A percentile compares a stretch with the other conserved stretches of the same genome.
Conservation (phyloP, 2,329 filamentous ascomycete genomes). For the Macrophomina tecta region DNA sequence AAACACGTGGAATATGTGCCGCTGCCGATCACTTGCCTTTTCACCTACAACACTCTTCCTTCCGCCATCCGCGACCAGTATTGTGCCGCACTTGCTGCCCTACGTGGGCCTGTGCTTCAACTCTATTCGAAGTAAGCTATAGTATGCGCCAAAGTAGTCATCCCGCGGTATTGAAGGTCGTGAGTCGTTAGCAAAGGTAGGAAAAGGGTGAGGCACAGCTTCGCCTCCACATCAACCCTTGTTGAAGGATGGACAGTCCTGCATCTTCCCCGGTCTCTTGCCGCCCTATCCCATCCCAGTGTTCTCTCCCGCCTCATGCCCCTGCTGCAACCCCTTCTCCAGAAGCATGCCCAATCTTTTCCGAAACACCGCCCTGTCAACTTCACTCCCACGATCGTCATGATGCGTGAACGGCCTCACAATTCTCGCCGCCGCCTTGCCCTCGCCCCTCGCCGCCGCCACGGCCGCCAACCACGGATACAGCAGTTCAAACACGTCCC, state of each 20-base stretch:
- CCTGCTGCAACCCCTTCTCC: not conserved
- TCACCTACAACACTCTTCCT: not conserved
- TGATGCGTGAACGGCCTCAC: constrained; percentile 12
- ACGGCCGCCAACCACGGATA: constrained; percentile 11
- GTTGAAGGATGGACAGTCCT: not conserved
- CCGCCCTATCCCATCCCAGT: not conserved
- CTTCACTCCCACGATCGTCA: not conserved
- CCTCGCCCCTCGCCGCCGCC: not conserved
- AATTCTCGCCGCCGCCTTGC: constrained; percentile 1
- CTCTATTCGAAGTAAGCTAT: not conserved
- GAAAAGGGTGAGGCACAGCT: not conserved
- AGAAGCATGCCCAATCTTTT: not conserved
- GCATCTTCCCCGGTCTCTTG: not conserved
- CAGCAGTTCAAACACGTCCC: not conserved
- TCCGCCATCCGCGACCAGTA: not conserved
- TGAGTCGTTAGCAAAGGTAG: not conserved
- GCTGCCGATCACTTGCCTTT: constrained; percentile 2
- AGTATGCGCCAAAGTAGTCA: not conserved
- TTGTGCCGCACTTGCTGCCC: not conserved
- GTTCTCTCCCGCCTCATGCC: constrained; percentile 6
- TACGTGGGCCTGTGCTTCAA: not conserved
- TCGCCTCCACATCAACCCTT: not conserved
- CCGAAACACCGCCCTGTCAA: constrained; percentile 1
- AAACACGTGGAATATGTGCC: not conserved
- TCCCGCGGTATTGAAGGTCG: not conserved